These are phyloP conservation scores for Zymoseptoria ardabiliae DNA, from an alignment of 2,329 filamentous ascomycete species.

Conservation along the genomic window DNA sequence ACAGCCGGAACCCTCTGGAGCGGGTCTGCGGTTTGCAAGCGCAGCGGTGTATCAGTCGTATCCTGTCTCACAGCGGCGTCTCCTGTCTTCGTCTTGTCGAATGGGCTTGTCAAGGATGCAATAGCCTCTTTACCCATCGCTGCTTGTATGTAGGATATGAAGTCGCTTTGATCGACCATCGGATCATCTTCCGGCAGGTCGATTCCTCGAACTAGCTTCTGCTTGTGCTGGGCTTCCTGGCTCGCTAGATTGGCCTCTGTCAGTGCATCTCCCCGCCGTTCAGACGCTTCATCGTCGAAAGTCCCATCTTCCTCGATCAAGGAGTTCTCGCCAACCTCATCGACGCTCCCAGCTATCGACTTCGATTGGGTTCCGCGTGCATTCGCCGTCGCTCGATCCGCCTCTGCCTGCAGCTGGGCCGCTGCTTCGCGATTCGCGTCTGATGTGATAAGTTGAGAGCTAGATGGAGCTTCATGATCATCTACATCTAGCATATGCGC, in stretches of 20 bases:
- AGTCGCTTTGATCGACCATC: conserved; percentile 23
- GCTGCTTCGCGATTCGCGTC: conserved; percentile 2
- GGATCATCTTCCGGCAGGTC: conserved; percentile 28
- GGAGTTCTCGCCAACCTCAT: not conserved
- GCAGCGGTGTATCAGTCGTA: not conserved
- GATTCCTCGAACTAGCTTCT: conserved; percentile 15
- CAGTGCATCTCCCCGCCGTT: conserved; percentile 13
- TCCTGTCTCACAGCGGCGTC: not conserved
- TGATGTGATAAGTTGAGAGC: conserved; percentile 1
- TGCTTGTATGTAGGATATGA: not conserved
- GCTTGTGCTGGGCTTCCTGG: conserved; percentile 23
- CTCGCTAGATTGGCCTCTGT: conserved; percentile 29
- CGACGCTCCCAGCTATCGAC: not conserved
- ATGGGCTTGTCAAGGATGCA: conserved; percentile 2
- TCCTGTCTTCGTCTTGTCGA: not conserved
- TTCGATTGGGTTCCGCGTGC: not conserved
- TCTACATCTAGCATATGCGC: not conserved
- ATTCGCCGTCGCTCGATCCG: not conserved
- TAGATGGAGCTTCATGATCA: not conserved
- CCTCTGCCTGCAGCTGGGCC: not conserved
- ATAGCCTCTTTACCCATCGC: not conserved
- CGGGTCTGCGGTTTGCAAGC: not conserved
- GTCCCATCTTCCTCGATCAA: not conserved
- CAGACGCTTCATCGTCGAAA: conserved; percentile 1
- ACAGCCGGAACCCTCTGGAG: no score